Base-by-base conservation (phyloP, 805 yeast species). In the Cyberlindnera suaveolens region DNA sequence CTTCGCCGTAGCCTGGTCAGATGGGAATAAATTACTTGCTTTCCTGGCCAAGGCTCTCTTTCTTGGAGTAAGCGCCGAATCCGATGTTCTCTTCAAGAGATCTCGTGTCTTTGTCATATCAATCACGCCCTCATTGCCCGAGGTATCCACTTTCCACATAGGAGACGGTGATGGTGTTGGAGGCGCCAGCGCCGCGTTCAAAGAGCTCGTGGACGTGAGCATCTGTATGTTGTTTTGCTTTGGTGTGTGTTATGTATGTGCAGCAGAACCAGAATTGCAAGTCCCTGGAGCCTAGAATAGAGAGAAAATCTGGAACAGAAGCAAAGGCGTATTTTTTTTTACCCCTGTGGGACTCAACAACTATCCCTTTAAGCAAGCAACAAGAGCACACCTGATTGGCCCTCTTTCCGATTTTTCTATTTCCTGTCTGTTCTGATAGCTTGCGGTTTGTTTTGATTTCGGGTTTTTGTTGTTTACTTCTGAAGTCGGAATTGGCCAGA, bases 101-200 rank as follows among this genome's bases (percentile, higher is more conserved):
- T 46, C 52, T 27, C 58, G 50, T 3, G 54, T 41, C 15, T 49
- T 50, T 3, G 53, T 39, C 13, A 58, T 50, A 26, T 58, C 62
- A 4, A 58, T 45, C 6, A 47, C 30, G 29, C 11, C 35, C 7
- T 49, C 54, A 32, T 36, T 36, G 19, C 32, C 34, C 17, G 40
- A 17, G 15, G 42, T 29, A 16, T 17, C 39, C 14, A 37, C 23
- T 11, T 16, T 37, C 39, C 39, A 37, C 39, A 37, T 37, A 16
- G 39, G 39, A 23, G 29, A 16, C 17, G 11, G 36, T 13, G 26
- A 31, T 34, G 16, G 19, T 18, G n/a, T 11, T 17, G 23, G 23
- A n/a, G 39, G 34, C 39, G 33, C 39, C 34, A 29, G 39, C 36
- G 31, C 41, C 37, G 31, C 19, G 14, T 37, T 37, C 33, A 37